Conservation (phyloP, 768 basidiomycete genomes). For the Clitopilus passeckerianus region DNA sequence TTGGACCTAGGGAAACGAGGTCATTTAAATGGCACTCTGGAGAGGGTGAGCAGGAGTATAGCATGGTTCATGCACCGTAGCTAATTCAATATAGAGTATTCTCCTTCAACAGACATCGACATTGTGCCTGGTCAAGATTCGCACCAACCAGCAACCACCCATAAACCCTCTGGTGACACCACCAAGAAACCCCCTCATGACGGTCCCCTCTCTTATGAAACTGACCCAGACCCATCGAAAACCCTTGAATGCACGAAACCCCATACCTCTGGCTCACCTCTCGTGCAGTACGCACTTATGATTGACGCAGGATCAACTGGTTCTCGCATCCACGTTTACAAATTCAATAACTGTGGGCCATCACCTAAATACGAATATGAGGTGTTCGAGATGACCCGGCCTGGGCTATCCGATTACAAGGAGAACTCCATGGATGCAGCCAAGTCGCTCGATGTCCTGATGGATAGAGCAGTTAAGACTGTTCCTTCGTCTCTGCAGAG, state of each 20-base stretch:
- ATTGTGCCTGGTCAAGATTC: neutral
- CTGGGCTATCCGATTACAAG: constrained; percentile 69
- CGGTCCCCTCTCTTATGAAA: constrained; percentile 56
- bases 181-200: constrained; percentile 1
- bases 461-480: constrained; percentile 74
- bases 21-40: constrained; percentile 11
- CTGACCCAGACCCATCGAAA: constrained; percentile 67
- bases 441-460: constrained; percentile 66
- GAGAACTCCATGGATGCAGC: constrained; percentile 68
- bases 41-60: neutral
- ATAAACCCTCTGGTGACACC: constrained; percentile 8
- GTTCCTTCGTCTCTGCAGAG: constrained; percentile 64
- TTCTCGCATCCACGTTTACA: constrained; percentile 97
- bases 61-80: neutral
- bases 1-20: constrained; percentile 42
- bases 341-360: constrained; percentile 86
- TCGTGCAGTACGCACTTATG: constrained; percentile 94
- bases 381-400: constrained; percentile 77
- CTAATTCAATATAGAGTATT: neutral
- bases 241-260: constrained; percentile 71
- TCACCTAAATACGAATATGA: constrained; percentile 88
- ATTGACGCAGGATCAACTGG: constrained; percentile 98
- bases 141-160: constrained; percentile 7
- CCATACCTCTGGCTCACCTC: constrained; percentile 36
- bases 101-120: neutral